phyloP scores from a whole-genome alignment of 2,329 filamentous ascomycete genomes.

The Colletotrichum tropicale region DNA sequence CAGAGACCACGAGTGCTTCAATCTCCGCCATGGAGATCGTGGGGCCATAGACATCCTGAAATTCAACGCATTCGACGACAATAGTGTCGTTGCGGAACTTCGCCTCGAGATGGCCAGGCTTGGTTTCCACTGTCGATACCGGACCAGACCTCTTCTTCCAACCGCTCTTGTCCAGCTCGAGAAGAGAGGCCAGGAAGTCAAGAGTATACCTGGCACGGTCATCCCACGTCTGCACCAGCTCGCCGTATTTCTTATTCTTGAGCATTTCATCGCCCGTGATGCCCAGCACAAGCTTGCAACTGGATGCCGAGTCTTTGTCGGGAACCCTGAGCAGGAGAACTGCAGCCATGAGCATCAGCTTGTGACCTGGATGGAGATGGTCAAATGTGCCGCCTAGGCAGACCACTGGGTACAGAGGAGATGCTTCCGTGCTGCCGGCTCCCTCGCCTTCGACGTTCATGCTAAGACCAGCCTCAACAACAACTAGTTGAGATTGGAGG shows the following conservation, averaged over 20 bases:
- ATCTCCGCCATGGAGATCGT: constrained; percentile 84
- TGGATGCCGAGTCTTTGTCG: constrained; percentile 35
- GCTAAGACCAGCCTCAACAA: constrained; percentile 57
- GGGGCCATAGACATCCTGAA: constrained; percentile 88
- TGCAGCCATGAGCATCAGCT: constrained; percentile 90
- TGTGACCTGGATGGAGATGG: constrained; percentile 93
- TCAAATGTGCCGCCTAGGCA: constrained; percentile 95
- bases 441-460: constrained; percentile 35
- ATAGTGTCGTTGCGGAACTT: constrained; percentile 65
- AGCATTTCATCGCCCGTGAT: constrained; percentile 89
- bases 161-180: constrained; percentile 44
- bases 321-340: constrained; percentile 70
- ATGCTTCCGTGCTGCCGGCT: not conserved
- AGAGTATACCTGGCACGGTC: constrained; percentile 72
- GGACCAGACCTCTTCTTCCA: constrained; percentile 48
- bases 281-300: constrained; percentile 75
- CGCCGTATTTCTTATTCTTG: constrained; percentile 85
- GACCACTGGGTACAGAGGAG: constrained; percentile 47
- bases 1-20: constrained; percentile 82
- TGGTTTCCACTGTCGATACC: constrained; percentile 20
- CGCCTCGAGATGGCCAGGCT: constrained; percentile 52
- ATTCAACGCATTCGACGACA: constrained; percentile 78
- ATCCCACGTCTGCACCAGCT: constrained; percentile 82
- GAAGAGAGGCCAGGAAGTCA: constrained; percentile 73
- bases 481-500: constrained; percentile 54